Conservation (phyloP, 345 rosid genomes). For the Sonneratia alba region DNA sequence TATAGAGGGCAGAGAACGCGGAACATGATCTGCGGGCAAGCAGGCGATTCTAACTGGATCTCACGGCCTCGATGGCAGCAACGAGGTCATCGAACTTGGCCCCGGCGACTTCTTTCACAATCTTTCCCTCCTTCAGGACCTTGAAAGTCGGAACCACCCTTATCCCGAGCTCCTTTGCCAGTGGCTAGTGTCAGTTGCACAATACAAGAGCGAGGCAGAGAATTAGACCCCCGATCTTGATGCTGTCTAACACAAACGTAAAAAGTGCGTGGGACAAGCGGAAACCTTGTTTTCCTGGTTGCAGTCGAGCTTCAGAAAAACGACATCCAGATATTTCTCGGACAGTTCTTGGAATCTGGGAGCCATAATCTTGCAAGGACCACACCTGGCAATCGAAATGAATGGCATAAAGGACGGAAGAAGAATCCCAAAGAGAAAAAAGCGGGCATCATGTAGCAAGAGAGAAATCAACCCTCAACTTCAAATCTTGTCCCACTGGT, state of each 20-base stretch:
- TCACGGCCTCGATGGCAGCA: slow-evolving; percentile 54
- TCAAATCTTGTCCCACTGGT: neutral
- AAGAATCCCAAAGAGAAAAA: neutral
- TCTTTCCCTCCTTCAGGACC: slow-evolving; percentile 56
- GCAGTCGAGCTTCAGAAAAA: slow-evolving; percentile 92
- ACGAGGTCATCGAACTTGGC: slow-evolving; percentile 76
- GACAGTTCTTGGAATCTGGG: slow-evolving; percentile 72
- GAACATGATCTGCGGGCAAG: neutral
- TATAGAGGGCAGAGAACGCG: neutral
- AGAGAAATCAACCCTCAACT: neutral
- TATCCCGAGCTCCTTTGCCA: slow-evolving; percentile 92
- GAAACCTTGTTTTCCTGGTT: slow-evolving; percentile 76
- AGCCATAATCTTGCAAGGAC: slow-evolving; percentile 91
- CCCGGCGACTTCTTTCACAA: slow-evolving; percentile 72
- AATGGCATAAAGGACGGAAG: neutral
- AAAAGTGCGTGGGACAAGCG: neutral
- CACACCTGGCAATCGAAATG: slow-evolving; percentile 46
- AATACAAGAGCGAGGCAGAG: neutral
- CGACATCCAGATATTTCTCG: slow-evolving; percentile 61
- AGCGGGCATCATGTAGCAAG: neutral
- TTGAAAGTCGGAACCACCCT: slow-evolving; percentile 86
- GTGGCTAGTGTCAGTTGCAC: slow-evolving; percentile 34
- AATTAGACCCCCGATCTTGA: neutral
- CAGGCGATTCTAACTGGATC: slow-evolving; percentile 22
- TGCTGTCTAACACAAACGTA: neutral